A percentile compares a stretch with the other conserved stretches of the same genome.
These are phyloP conservation scores for Aspergillus oerlinghausenensis DNA, from an alignment of 2,329 filamentous ascomycete genomes.

Conservation along the genomic window DNA sequence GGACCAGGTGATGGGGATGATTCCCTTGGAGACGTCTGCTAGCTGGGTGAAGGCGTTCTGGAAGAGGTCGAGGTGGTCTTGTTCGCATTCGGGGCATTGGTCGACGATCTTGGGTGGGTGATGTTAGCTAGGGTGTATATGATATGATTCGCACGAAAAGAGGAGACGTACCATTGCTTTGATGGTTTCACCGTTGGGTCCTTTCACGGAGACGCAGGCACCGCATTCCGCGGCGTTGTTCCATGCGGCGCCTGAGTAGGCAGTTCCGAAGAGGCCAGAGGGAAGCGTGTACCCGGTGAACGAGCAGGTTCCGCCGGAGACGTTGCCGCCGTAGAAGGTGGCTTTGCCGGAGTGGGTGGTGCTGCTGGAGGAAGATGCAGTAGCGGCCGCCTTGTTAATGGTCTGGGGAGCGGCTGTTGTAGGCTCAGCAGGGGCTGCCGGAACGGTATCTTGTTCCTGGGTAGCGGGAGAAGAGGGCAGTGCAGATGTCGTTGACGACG, in stretches of 20 bases:
- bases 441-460: not conserved
- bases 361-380: conserved; percentile 3
- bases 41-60: conserved; percentile 47
- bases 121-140: not conserved
- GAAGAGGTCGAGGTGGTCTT: conserved; percentile 55
- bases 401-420: no score
- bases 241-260: conserved; percentile 57
- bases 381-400: not conserved
- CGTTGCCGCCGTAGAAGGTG: conserved; percentile 54
- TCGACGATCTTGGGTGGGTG: conserved; percentile 48
- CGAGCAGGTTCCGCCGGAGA: conserved; percentile 58
- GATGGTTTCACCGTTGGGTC: conserved; percentile 50
- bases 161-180: conserved; percentile 56
- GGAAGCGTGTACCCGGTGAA: conserved; percentile 62
- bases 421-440: not conserved
- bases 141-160: not conserved
- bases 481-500: not conserved
- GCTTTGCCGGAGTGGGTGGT: conserved; percentile 36
- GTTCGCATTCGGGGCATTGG: conserved; percentile 52
- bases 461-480: conserved; percentile 4
- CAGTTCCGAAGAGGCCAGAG: conserved; percentile 54
- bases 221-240: conserved; percentile 53
- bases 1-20: conserved; percentile 49
- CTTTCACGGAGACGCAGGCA: conserved; percentile 54
- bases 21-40: conserved; percentile 41